Base-by-base conservation (phyloP, 768 basidiomycete genomes). In the Serendipita vermifera region DNA sequence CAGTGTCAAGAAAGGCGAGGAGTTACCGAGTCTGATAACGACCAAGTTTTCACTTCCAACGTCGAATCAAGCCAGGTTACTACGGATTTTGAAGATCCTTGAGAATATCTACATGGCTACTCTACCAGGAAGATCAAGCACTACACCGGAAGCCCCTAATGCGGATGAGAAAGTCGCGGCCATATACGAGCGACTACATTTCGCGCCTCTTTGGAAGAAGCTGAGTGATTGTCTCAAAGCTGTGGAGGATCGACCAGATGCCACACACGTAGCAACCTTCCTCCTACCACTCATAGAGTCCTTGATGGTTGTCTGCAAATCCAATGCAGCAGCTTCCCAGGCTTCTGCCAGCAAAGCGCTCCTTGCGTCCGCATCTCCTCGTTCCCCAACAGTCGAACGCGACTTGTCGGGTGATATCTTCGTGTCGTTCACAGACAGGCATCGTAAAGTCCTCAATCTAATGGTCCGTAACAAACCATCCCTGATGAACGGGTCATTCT, bases 381-480 rank as follows among this genome's bases (percentile, higher is more conserved):
- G 72, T 62, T 33, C 31, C 14, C 62, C 64, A 15, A 59, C 59
- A 13, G 57, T 59, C 32, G 60, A 57, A 3, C 60, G 63, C 31
- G 87, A 89, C 61, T 77, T 83, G 3, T 85, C 87, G 82, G 86
- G 89, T 59, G 91, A 94, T 59, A 75, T 94, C 13, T 98, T 98
- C 66, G 82, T 94, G 43, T 75, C 79, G 5, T 98, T 98, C 71
- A 97, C 93, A 6, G 92, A 94, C 62, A 77, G 82, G 14, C 94
- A 98, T 66, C 78, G 91, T 58, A 93, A 93, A 67, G 79, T 96
- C 43, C 77, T 98, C 56, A 99, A 99, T 67, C 74, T 92, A 59
- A 94, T 99, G 85, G 93, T 99, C 29, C 85, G 96, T 60, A 97
- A 93, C 68, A 98, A 98, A 66, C 96, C 96, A 2, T 91, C 93